phyloP scores from a whole-genome alignment of 1,284 basidiomycete genomes.

The Trichosporon asahii region DNA sequence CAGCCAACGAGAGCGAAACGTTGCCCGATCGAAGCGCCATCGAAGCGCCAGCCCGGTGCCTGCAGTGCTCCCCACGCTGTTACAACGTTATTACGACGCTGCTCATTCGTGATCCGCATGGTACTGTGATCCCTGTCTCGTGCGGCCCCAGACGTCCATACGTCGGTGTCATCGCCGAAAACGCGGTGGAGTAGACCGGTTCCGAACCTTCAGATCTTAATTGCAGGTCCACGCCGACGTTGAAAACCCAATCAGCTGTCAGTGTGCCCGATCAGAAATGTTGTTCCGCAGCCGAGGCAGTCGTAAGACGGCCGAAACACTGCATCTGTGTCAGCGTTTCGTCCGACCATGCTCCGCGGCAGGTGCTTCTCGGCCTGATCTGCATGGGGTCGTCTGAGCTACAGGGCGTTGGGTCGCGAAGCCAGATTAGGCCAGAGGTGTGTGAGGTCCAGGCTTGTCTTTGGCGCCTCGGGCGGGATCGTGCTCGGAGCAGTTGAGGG shows the following conservation, averaged over 20 bases:
- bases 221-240: background rate
- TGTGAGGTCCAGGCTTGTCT: background rate
- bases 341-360: too few relatives aligned
- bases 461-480: background rate
- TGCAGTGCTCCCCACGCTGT: too few relatives aligned
- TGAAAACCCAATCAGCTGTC: background rate
- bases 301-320: background rate
- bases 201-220: background rate
- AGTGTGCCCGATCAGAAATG: background rate
- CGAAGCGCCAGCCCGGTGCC: background rate
- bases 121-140: too few relatives aligned
- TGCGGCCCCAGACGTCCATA: too few relatives aligned
- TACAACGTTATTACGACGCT: too few relatives aligned
- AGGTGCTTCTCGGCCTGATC: background rate
- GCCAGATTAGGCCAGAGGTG: background rate
- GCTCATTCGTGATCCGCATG: too few relatives aligned
- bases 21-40: background rate
- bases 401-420: background rate
- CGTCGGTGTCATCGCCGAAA: background rate
- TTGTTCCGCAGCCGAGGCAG: background rate
- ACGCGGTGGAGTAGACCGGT: background rate
- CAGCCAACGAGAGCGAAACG: background rate
- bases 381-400: background rate
- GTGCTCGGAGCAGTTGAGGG: background rate
- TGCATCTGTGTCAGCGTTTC: background rate